These are phyloP conservation scores for Phytophthora palmivora DNA, from an alignment of 352 stramenopile genomes.

Conservation along the genomic window DNA sequence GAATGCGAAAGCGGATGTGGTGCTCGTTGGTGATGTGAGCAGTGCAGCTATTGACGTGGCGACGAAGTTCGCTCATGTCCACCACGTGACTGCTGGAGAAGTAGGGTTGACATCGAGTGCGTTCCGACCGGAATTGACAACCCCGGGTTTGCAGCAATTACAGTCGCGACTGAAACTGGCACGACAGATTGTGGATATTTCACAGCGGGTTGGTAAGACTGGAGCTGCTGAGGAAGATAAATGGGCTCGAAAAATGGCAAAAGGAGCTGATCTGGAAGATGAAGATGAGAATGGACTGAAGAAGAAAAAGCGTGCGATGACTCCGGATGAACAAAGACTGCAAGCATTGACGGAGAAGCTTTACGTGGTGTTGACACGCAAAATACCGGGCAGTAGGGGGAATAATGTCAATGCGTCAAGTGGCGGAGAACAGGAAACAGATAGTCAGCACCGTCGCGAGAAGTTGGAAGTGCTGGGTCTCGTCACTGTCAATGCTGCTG, in stretches of 20 bases:
- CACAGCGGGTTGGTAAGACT: slow-evolving; percentile 45
- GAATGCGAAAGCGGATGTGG: slow-evolving; percentile 42
- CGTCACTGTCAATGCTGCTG: slow-evolving; percentile 60
- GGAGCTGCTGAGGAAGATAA: slow-evolving; percentile 49
- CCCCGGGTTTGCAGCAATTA: slow-evolving; percentile 47
- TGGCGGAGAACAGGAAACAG: slow-evolving; percentile 11
- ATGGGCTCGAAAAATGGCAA: slow-evolving; percentile 61
- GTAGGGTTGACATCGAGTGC: slow-evolving; percentile 12
- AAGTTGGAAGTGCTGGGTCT: slow-evolving; percentile 76
- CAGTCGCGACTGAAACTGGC: slow-evolving; percentile 63
- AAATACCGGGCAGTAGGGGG: slow-evolving; percentile 25
- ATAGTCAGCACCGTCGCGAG: slow-evolving; percentile 54
- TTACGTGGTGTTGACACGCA: slow-evolving; percentile 56
- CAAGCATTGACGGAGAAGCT: slow-evolving; percentile 78
- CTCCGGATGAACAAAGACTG: slow-evolving; percentile 74
- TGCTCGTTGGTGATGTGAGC: slow-evolving; percentile 38
- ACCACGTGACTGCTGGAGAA: slow-evolving; percentile 26
- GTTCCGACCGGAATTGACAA: slow-evolving; percentile 40
- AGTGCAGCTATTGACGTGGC: slow-evolving; percentile 19
- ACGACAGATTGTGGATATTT: slow-evolving; percentile 58
- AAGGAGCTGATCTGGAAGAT: slow-evolving; percentile 56
- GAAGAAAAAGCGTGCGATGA: slow-evolving; percentile 53
- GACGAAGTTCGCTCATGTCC: slow-evolving; percentile 49
- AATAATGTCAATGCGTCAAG: slow-evolving; percentile 1
- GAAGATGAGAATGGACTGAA: slow-evolving; percentile 50